Conservation (phyloP, 495 filamentous ascomycete genomes). For the Penicillium flavigenum region DNA sequence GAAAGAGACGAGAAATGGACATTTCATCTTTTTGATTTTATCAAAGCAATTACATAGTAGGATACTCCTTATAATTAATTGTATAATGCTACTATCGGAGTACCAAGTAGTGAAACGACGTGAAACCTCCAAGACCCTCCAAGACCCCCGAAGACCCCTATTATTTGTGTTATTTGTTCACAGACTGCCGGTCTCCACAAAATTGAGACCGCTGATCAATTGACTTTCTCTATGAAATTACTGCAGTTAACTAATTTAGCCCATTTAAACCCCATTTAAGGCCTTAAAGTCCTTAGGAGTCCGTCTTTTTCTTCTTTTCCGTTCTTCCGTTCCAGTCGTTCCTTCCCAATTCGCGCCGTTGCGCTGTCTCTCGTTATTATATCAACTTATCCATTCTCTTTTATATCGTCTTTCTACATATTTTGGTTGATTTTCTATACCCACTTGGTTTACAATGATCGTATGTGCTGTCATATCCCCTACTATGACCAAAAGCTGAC, state of each 20-base stretch:
- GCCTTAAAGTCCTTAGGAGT: too few species aligned
- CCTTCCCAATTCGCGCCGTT: conserved; percentile 20
- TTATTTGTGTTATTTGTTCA: conserved; percentile 1
- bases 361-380: conserved; percentile 24
- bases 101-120: not conserved
- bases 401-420: not conserved
- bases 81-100: not conserved
- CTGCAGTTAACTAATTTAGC: not conserved
- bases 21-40: not conserved
- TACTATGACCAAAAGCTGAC: not conserved
- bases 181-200: not conserved
- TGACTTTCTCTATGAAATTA: not conserved
- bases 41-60: not conserved
- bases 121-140: not conserved
- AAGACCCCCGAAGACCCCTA: not conserved
- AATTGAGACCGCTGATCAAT: conserved; percentile 4
- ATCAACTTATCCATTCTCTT: not conserved
- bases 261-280: not conserved
- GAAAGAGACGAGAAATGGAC: not conserved
- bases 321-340: conserved; percentile 26
- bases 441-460: conserved; percentile 2
- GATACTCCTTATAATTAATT: not conserved
- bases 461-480: conserved; percentile 1
- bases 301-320: conserved; percentile 10
- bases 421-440: not conserved